Base-by-base conservation (phyloP, 495 filamentous ascomycete species). In the Amniculicola lignicola region DNA sequence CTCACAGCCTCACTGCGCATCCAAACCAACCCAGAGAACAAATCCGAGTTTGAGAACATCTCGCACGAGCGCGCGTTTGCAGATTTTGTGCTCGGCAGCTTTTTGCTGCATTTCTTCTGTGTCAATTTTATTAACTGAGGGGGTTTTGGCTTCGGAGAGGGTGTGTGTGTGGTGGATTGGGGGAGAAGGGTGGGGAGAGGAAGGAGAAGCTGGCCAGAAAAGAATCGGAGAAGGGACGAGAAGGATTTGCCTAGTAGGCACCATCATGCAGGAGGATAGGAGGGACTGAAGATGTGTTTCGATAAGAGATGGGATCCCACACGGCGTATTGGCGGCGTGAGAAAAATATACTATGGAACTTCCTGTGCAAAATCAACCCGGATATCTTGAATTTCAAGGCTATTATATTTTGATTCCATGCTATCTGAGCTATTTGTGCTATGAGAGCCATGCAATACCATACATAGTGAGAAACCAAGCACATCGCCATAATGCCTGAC, bases 21-120 rank as follows among this genome's bases (percentile, higher is more conserved):
- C 73, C 93, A 98, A 70, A 95, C 90, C 38, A 89, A 84, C 54
- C 79, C 79, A 54, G 83, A 80, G 59, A 90, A 90, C 70, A 83
- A 85, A 73, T 64, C 69, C 23, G 84, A 88, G 38, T 90, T 90
- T 66, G 73, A 77, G 38, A 72, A 69, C 12, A 81, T 87, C 58
- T 89, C 86, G 40, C 78, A 81, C 31, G 86, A 90, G 69, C 79
- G 92, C 69, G 94, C 93, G 14, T 98, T 98, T 71, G 93, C 93
- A 63, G 93, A 98, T 78, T 98, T 85, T 65, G 83, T 97, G 57
- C 89, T 96, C 52, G 91, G 90, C 66, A 95, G 90, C 68, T 66
- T 98, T 70, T 87, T 98, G 65, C 73, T 98, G 71, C 93, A 98
- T 77, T 95, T 97, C 77, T 97, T 98, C 79, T 98, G 93, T 74